These are phyloP conservation scores for Taiwanofungus camphoratus DNA, from an alignment of 1,284 basidiomycete genomes.

Conservation along the genomic window DNA sequence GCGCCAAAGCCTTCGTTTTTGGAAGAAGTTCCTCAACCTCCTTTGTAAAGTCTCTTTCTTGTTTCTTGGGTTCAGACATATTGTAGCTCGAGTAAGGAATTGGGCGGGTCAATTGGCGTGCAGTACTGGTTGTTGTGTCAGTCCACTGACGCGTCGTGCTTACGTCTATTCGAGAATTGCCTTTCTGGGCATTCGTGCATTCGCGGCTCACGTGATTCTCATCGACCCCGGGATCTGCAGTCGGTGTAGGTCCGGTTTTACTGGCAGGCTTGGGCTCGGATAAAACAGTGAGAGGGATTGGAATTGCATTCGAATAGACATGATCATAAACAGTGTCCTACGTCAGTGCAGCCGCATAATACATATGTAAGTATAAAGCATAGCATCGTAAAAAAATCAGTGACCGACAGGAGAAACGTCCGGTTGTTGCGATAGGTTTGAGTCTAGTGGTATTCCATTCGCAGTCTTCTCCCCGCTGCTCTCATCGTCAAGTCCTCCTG, in stretches of 20 bases:
- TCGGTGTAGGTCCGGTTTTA: too few relatives aligned
- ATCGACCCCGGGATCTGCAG: too few relatives aligned
- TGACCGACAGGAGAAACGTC: slow-evolving; percentile 44
- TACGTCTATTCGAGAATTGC: slow-evolving; percentile 21
- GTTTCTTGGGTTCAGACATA: slow-evolving; percentile 77
- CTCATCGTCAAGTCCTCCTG: slow-evolving; percentile 9
- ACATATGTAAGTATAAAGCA: slow-evolving; percentile 39
- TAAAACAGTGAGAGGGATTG: slow-evolving; percentile 1
- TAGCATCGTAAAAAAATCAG: slow-evolving; percentile 35
- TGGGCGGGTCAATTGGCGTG: slow-evolving; percentile 21
- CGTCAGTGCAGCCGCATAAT: slow-evolving; percentile 39
- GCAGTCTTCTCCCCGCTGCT: slow-evolving; percentile 5
- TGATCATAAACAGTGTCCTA: slow-evolving; percentile 34
- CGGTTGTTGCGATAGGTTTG: slow-evolving; percentile 7
- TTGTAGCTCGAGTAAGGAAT: slow-evolving; percentile 18
- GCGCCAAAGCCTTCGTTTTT: slow-evolving; percentile 46
- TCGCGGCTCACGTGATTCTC: slow-evolving; percentile 19
- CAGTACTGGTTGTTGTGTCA: slow-evolving; percentile 28
- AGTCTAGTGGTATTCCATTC: neutral
- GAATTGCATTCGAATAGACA: slow-evolving; percentile 8
- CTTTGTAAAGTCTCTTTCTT: slow-evolving; percentile 70
- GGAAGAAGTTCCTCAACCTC: slow-evolving; percentile 64
- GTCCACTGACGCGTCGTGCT: slow-evolving; percentile 59
- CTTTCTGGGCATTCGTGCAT: slow-evolving; percentile 14
- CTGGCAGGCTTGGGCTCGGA: neutral